Conservation (phyloP, 169 alveolate species). For the Neospora caninum region DNA sequence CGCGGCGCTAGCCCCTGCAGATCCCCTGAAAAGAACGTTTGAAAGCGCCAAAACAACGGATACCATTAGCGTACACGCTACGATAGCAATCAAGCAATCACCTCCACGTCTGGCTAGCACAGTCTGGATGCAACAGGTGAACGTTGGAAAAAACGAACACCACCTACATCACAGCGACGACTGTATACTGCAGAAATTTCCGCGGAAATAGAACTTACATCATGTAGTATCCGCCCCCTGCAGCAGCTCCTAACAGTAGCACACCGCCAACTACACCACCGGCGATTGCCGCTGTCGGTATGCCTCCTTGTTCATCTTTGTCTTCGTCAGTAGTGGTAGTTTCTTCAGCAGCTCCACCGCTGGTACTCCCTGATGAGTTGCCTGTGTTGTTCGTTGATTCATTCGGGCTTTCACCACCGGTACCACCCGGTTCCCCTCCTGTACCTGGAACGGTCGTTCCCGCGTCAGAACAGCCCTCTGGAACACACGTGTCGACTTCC, state of each 20-base stretch:
- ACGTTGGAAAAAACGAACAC: neutral
- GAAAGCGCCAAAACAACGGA: neutral
- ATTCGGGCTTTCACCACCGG: neutral
- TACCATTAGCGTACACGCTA: no score
- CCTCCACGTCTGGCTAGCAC: no score
- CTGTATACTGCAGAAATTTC: neutral
- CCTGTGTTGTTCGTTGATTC: neutral
- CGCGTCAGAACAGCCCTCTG: neutral
- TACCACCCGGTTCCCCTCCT: constrained; percentile 12
- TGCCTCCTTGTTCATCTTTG: constrained; percentile 37
- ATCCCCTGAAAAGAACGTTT: no score
- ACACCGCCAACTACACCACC: constrained; percentile 67
- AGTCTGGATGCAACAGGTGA: no score
- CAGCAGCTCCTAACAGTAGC: constrained; percentile 53
- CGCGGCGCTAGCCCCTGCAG: constrained; percentile 42
- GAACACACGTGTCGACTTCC: constrained; percentile 42
- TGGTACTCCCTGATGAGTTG: neutral
- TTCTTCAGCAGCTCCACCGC: neutral
- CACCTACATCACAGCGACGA: neutral
- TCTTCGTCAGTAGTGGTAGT: neutral
- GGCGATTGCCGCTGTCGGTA: constrained; percentile 65
- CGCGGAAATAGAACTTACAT: constrained; percentile 23
- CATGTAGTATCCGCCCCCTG: constrained; percentile 58
- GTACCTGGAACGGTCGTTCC: constrained; percentile 11
- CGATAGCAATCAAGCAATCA: no score